Evolutionary conservation across 78 protist genomes (phyloP), one percentile per base, ranked within the genome.

Genomic region (Dictyostelium purpureum): DNA sequence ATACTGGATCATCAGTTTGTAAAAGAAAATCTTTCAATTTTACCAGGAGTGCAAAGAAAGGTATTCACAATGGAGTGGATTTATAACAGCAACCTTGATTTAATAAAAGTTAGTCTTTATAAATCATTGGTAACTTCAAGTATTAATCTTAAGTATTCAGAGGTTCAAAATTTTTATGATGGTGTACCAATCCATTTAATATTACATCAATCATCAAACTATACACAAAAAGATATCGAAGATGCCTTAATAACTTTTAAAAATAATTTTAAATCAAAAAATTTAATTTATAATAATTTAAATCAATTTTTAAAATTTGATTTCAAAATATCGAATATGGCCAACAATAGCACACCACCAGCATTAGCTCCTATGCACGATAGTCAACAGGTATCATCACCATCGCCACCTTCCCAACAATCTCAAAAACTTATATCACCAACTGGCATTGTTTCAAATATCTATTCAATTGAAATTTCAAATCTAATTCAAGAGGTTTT

Each of bases 1-100:
- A 45, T 69, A 14, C 45, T 85, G 28, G 74, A 45, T 37, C 18
- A 21, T 6, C 61, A 43, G 6, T 26, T 70, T 1, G 19, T 43
- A 45, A 19, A 1, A 5, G 47, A 85, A 14, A 1, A n/a, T 2
- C n/a, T 85, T 5, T 67, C 66, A 31, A 18, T 85, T 7, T 24
- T 2, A 21, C 82, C 76, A 24, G 75, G 82, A 7, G 59, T 49
- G 24, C 69, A 81, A 19, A 28, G 63, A 61, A 54, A 57, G 40
- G 47, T 75, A 4, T 56, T 85, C 47, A 73, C 92, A 5, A 16
- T 85, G 42, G 81, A 71, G n/a, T 73, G 80, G 82, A 56, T 45
- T 33, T 45, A 18, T 28, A 33, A n/a, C n/a, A n/a, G n/a, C n/a
- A n/a, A n/a, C n/a, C n/a, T n/a, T n/a, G n/a, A n/a, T n/a, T n/a